Evolutionary conservation across 2,329 filamentous ascomycete genomes (phyloP), one percentile per base, ranked within the genome.

Genomic region (Alternaria novae-zelandiae): DNA sequence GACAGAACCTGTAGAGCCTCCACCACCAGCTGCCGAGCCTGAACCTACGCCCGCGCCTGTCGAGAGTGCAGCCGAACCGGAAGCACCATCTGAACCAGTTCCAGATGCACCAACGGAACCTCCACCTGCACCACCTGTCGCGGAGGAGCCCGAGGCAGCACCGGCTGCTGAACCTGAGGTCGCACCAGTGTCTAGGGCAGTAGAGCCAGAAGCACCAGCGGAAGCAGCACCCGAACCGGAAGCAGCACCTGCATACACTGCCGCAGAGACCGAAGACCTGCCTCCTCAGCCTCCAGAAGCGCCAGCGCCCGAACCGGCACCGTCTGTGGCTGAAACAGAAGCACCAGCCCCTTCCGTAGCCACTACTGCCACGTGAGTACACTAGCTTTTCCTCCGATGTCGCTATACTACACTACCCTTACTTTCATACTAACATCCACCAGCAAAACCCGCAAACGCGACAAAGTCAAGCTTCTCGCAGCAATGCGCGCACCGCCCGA

Each of bases 401-500:
- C 32, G 32, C 32, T 49, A 12, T 10, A 36, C 36, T 12, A 47
- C 36, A 26, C 21, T 41, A 36, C 21, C 15, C 17, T 23, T 12
- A 41, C 9, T 21, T 17, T 13, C n/a, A 21, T 54, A 54, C 54
- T 64, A 54, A 60, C 46, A 36, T 28, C n/a, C 4, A 20, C 32
- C 12, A 61, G 56, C 25, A 53, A 56, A 32, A 47, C 44, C 17
- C 53, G 54, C 30, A 63, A 57, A 55, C 59, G 62, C 25, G 62
- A 64, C 54, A 69, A 51, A n/a, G 25, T 64, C 50, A 61, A 64
- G 26, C 21, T 51, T 25, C 20, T 61, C 50, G 49, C 54, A 4
- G 36, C 59, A 2, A 36, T 65, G 36, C 62, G 56, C 20, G 61
- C 58, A 21, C 61, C 61, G 21, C 64, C 63, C 32, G 66, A 69